A percentile compares a stretch with the other conserved stretches of the same genome.
Conservation (phyloP, 139 green algal genomes). For the Diplosphaera chodatii region DNA sequence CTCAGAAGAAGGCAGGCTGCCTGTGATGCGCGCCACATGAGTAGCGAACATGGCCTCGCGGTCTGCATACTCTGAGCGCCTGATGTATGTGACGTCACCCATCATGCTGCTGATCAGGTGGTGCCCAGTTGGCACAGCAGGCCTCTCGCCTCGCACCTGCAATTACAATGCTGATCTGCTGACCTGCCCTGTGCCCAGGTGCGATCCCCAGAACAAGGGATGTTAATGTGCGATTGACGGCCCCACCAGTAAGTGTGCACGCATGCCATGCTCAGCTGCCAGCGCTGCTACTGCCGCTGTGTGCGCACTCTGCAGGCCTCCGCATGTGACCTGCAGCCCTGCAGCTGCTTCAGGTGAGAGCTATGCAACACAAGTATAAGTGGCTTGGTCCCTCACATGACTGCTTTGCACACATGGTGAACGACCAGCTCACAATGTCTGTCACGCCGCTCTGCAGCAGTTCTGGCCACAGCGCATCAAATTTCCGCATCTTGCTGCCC, state of each 20-base stretch:
- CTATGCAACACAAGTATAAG: too few species aligned
- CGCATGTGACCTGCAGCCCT: constrained; percentile 69
- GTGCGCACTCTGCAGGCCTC: constrained; percentile 64
- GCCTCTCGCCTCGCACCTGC: constrained; percentile 42
- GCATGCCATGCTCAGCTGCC: constrained; percentile 39
- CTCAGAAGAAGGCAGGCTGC: too few species aligned
- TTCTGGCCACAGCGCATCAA: constrained; percentile 56
- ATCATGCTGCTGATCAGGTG: constrained; percentile 47
- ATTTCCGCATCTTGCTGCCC: constrained; percentile 66
- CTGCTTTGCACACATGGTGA: too few species aligned
- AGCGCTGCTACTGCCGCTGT: constrained; percentile 52
- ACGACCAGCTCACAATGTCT: constrained; percentile 40
- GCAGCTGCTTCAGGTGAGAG: too few species aligned
- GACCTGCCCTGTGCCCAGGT: too few species aligned
- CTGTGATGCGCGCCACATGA: constrained; percentile 9
- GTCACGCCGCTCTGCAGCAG: constrained; percentile 23
- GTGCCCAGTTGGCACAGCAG: constrained; percentile 48
- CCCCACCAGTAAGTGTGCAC: constrained; percentile 50
- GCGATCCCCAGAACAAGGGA: too few species aligned
- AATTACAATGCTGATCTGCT: too few species aligned
- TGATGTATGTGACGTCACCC: constrained; percentile 35
- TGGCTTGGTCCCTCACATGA: too few species aligned
- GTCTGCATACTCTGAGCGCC: constrained; percentile 46
- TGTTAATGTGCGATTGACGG: neutral
- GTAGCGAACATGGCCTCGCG: constrained; percentile 42